Evolutionary conservation across 1,284 basidiomycete genomes (phyloP).

Genomic region (Peniophora sp.): DNA sequence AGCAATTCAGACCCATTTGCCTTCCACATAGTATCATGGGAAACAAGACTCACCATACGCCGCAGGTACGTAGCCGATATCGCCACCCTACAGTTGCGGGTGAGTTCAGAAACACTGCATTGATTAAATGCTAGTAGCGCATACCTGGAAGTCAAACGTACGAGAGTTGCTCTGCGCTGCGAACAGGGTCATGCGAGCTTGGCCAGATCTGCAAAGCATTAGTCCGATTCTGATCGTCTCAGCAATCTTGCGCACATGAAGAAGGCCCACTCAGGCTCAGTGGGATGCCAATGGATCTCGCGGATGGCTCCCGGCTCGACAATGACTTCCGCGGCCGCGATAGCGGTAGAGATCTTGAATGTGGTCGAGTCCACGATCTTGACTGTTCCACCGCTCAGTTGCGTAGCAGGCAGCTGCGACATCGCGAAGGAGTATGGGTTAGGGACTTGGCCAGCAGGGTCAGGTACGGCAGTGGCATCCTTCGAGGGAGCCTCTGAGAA

Average conservation of each 20-base stretch:
- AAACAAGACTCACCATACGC: slow-evolving; percentile 45
- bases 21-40: too few species aligned
- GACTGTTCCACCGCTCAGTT: slow-evolving; percentile 49
- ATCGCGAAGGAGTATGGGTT: slow-evolving; percentile 46
- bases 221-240: not conserved
- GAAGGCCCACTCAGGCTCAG: slow-evolving; percentile 61
- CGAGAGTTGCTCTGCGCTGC: slow-evolving; percentile 52
- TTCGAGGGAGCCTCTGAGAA: slow-evolving; percentile 22
- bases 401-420: slow-evolving; percentile 42
- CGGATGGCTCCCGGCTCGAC: slow-evolving; percentile 58
- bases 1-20: too few species aligned
- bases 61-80: slow-evolving; percentile 58
- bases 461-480: slow-evolving; percentile 28
- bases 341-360: slow-evolving; percentile 44
- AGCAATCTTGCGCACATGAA: slow-evolving; percentile 25
- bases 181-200: slow-evolving; percentile 56
- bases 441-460: slow-evolving; percentile 45
- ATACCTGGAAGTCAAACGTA: slow-evolving; percentile 60
- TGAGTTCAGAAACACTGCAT: not conserved
- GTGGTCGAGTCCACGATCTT: slow-evolving; percentile 55
- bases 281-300: slow-evolving; percentile 62
- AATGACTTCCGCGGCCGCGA: slow-evolving; percentile 60
- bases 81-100: slow-evolving; percentile 38
- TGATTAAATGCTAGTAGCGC: too few species aligned
- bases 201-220: slow-evolving; percentile 34